Conservation (phyloP, 2,329 filamentous ascomycete genomes). For the Talaromyces atroroseus region DNA sequence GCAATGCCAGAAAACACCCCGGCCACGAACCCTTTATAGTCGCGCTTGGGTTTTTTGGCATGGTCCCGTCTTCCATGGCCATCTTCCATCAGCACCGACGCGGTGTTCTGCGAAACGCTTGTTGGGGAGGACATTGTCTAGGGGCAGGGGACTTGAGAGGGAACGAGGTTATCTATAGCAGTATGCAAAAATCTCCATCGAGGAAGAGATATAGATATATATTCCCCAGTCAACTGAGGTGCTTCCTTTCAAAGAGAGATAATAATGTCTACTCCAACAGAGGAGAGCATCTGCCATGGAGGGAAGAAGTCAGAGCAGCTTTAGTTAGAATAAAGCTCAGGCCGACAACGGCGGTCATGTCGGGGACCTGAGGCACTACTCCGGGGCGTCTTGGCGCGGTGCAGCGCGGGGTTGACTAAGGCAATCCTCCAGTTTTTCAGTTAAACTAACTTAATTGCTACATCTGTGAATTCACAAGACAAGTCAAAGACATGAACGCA, state of each 20-base stretch:
- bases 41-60: constrained; percentile 30
- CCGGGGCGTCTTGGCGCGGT: constrained; percentile 11
- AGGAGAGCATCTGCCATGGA: too few relatives aligned
- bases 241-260: neutral
- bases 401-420: constrained; percentile 1
- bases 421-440: too few relatives aligned
- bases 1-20: constrained; percentile 94
- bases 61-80: neutral
- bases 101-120: constrained; percentile 3
- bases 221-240: neutral
- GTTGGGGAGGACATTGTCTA: constrained; percentile 8
- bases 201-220: neutral
- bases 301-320: too few relatives aligned
- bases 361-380: constrained; percentile 18
- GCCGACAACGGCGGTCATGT: constrained; percentile 27
- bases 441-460: too few relatives aligned
- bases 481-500: too few relatives aligned
- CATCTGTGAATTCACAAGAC: too few relatives aligned
- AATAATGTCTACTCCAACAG: too few relatives aligned
- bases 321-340: neutral
- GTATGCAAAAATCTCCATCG: neutral
- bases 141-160: neutral
- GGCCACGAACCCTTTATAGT: constrained; percentile 94
- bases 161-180: neutral
- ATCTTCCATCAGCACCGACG: constrained; percentile 4